These are phyloP conservation scores for Chlorophyllum brunneum DNA, from an alignment of 768 basidiomycete genomes.

Conservation along the genomic window DNA sequence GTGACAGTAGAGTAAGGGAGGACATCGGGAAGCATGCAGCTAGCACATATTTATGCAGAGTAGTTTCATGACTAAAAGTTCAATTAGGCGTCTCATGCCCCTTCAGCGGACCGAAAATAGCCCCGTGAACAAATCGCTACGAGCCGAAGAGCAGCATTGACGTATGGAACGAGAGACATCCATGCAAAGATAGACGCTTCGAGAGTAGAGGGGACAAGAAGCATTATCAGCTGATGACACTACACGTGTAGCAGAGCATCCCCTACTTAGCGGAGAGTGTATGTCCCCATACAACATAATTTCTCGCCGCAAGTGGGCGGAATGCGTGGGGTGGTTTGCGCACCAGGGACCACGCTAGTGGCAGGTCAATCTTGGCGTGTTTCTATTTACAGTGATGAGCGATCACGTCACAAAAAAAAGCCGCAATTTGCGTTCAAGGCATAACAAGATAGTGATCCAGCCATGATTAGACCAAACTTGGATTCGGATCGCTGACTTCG, in stretches of 20 bases:
- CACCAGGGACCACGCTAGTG: too few relatives aligned
- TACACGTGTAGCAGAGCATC: too few relatives aligned
- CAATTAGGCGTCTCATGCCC: background rate
- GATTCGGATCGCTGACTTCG: too few relatives aligned
- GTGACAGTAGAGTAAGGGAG: background rate
- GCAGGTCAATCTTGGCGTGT: too few relatives aligned
- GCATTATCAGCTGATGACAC: conserved; percentile 13
- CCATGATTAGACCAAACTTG: too few relatives aligned
- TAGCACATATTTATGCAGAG: background rate
- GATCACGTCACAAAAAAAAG: too few relatives aligned
- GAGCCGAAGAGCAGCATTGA: background rate
- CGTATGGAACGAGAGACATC: background rate
- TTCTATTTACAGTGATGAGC: too few relatives aligned
- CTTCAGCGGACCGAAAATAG: background rate
- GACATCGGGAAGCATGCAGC: background rate
- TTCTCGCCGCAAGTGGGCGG: background rate
- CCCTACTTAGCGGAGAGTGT: too few relatives aligned
- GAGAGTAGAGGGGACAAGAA: conserved; percentile 10
- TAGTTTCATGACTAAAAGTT: background rate
- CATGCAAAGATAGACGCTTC: background rate
- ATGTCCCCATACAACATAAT: background rate
- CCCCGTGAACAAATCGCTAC: background rate
- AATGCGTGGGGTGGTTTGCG: too few relatives aligned
- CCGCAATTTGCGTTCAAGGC: too few relatives aligned
- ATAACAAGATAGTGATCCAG: too few relatives aligned